phyloP scores from a whole-genome alignment of 208 protist species.

The Leishmania arabica region DNA sequence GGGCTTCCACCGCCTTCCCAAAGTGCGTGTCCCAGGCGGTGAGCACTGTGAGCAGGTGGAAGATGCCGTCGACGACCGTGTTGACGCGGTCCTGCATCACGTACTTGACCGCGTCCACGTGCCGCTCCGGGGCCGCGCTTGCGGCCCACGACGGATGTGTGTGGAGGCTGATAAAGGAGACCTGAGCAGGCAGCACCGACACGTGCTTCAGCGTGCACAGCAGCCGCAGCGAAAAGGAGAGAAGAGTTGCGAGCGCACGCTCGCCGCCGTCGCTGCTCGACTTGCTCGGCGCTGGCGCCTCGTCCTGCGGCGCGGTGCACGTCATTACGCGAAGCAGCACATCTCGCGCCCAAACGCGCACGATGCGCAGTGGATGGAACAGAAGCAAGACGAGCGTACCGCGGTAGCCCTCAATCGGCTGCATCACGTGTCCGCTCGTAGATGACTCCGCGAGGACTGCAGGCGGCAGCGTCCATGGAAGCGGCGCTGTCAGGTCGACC shows the following conservation, averaged over 20 bases:
- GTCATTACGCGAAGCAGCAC: constrained; percentile 7
- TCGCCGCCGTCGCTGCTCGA: not conserved
- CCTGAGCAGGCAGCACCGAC: not conserved
- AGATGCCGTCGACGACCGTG: constrained; percentile 43
- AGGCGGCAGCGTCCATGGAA: constrained; percentile 3
- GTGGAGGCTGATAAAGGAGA: constrained; percentile 13
- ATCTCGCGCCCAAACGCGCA: constrained; percentile 45
- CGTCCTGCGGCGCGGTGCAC: not conserved
- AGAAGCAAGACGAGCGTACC: constrained; percentile 43
- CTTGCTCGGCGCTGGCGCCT: not conserved
- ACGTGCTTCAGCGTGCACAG: constrained; percentile 65
- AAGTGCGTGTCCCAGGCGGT: constrained; percentile 40
- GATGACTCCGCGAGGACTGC: not conserved
- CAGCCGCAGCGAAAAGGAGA: constrained; percentile 42
- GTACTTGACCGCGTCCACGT: not conserved
- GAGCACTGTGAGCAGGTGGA: constrained; percentile 54
- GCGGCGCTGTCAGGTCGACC: not conserved
- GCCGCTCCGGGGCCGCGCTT: not conserved
- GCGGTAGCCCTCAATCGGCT: constrained; percentile 9
- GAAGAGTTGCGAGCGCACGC: not conserved
- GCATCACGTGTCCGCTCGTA: not conserved
- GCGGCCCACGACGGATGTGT: not conserved
- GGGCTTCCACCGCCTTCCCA: not conserved
- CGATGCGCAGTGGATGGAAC: constrained; percentile 40
- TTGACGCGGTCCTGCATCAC: constrained; percentile 12